phyloP scores from a whole-genome alignment of 2,329 filamentous ascomycete species.

The Cercospora brassicicola region DNA sequence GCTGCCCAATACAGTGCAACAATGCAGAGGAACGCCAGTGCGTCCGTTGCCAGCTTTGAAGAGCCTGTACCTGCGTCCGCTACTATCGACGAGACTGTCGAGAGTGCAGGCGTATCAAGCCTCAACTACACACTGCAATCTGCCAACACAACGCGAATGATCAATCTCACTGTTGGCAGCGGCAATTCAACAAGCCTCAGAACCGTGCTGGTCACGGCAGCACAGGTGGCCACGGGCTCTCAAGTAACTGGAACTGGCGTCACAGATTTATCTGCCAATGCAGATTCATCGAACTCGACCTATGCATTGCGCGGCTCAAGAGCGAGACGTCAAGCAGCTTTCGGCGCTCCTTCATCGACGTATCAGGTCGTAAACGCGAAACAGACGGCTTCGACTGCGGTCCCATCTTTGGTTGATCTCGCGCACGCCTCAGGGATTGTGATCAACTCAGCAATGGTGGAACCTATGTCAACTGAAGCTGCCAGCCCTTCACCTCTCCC shows the following conservation, averaged over 20 bases:
- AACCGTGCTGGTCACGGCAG: slow-evolving; percentile 3
- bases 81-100: background rate
- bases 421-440: background rate
- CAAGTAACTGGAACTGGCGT: background rate
- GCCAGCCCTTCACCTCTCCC: background rate
- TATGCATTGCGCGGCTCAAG: background rate
- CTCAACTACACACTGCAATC: background rate
- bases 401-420: background rate
- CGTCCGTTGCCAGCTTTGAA: background rate
- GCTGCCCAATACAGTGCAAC: slow-evolving; percentile 7
- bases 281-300: background rate
- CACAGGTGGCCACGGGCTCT: background rate
- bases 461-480: background rate
- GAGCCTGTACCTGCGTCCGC: background rate
- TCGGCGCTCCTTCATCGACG: background rate
- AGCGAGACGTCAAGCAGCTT: background rate
- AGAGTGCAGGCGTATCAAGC: background rate
- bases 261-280: background rate
- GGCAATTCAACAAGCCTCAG: slow-evolving; percentile 4
- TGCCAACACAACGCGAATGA: background rate
- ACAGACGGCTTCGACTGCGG: background rate
- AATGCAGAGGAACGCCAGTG: background rate
- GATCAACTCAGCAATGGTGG: background rate
- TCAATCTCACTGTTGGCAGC: background rate
- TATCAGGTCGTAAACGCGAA: background rate